Percentiles rank a stretch among this genome's conserved stretches.
phyloP scores from a whole-genome alignment of 2,329 filamentous ascomycete genomes.

The Neofusicoccum laricinum region DNA sequence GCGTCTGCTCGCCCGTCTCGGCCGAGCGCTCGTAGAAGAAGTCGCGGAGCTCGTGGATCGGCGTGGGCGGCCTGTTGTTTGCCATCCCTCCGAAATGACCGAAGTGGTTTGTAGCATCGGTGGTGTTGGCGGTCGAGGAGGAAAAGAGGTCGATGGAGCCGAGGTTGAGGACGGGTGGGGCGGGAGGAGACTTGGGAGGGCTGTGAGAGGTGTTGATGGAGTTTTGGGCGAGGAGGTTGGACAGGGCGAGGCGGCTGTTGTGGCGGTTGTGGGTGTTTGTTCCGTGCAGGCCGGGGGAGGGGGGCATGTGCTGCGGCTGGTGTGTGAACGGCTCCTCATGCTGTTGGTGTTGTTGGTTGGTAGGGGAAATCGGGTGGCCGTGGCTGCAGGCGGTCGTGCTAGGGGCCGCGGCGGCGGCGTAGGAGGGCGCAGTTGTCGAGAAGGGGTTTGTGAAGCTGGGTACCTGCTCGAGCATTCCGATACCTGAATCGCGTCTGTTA shows the following conservation, averaged over 20 bases:
- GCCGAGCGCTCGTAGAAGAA: slow-evolving; percentile 3
- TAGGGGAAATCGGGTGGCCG: too few relatives aligned
- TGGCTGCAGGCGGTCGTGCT: background rate
- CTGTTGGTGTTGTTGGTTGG: background rate
- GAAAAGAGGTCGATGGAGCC: background rate
- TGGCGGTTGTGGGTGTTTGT: too few relatives aligned
- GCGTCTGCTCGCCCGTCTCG: background rate
- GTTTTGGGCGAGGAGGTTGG: background rate
- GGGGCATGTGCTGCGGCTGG: too few relatives aligned
- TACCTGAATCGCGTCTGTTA: background rate
- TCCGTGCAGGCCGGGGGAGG: too few relatives aligned
- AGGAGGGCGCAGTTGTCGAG: background rate
- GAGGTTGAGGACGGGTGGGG: background rate
- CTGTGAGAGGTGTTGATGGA: background rate
- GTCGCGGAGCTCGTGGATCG: background rate
- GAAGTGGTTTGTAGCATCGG: background rate
- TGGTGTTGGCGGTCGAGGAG: background rate
- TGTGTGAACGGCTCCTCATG: background rate
- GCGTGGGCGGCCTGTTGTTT: background rate
- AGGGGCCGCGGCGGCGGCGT: background rate
- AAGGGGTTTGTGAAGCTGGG: background rate
- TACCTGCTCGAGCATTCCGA: background rate
- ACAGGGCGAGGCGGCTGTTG: too few relatives aligned
- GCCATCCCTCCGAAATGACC: too few relatives aligned
- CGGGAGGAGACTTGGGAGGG: background rate